These are phyloP conservation scores for Begonia peltatifolia DNA, from an alignment of 306 rosid genomes.

Conservation along the genomic window DNA sequence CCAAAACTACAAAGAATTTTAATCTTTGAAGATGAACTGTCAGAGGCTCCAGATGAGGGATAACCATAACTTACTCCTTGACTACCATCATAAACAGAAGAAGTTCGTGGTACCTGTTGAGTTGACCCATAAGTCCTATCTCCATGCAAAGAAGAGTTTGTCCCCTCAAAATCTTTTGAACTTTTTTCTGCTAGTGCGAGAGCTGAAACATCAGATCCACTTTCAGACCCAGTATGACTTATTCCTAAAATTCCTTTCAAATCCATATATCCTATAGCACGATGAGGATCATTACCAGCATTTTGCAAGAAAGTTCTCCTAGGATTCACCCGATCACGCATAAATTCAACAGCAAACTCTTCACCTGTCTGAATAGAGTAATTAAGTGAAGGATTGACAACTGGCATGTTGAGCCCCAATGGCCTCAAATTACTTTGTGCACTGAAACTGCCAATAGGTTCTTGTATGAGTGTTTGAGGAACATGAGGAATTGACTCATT, in stretches of 20 bases:
- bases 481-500: slow-evolving; percentile 32
- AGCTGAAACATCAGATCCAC: slow-evolving; percentile 60
- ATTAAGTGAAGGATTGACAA: slow-evolving; percentile 59
- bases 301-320: slow-evolving; percentile 42
- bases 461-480: slow-evolving; percentile 29
- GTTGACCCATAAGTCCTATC: slow-evolving; percentile 34
- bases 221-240: slow-evolving; percentile 45
- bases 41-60: slow-evolving; percentile 41
- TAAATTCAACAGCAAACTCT: slow-evolving; percentile 72
- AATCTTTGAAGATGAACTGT: slow-evolving; percentile 34
- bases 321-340: slow-evolving; percentile 69
- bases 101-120: slow-evolving; percentile 32
- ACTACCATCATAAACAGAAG: slow-evolving; percentile 33
- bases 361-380: slow-evolving; percentile 81
- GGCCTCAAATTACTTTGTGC: slow-evolving; percentile 25
- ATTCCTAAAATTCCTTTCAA: slow-evolving; percentile 52
- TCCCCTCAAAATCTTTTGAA: slow-evolving; percentile 36
- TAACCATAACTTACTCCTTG: slow-evolving; percentile 29
- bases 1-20: slow-evolving; percentile 83
- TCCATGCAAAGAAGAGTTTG: slow-evolving; percentile 23
- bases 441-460: slow-evolving; percentile 22
- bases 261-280: slow-evolving; percentile 37
- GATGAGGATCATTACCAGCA: slow-evolving; percentile 33
- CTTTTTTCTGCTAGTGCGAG: slow-evolving; percentile 30
- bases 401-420: slow-evolving; percentile 24